These are phyloP conservation scores for Aspergillus brasiliensis DNA, from an alignment of 2,329 filamentous ascomycete genomes.

Conservation along the genomic window DNA sequence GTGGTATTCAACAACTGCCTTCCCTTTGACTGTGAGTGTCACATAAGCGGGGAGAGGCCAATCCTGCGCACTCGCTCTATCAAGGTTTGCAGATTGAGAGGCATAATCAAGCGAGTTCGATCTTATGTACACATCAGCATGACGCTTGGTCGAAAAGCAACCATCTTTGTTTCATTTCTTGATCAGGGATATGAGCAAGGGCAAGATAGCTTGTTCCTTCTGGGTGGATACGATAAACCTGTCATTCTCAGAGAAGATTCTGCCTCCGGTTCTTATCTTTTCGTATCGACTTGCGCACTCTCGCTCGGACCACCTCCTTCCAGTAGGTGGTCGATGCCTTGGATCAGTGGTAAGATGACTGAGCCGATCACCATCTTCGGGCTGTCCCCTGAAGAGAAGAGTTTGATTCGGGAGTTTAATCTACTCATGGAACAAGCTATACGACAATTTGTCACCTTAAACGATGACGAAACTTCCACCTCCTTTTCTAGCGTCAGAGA, in stretches of 20 bases:
- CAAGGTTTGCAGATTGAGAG: background rate
- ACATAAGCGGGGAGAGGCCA: background rate
- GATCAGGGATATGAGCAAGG: background rate
- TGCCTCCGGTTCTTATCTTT: background rate
- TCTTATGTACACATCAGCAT: background rate
- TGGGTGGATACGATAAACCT: slow-evolving; percentile 4
- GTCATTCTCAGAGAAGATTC: background rate
- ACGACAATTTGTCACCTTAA: background rate
- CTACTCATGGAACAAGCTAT: background rate
- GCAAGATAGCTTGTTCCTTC: background rate
- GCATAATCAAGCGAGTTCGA: background rate
- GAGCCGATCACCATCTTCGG: background rate
- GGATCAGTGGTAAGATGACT: background rate
- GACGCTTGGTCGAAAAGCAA: background rate
- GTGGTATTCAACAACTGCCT: background rate
- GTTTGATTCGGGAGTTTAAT: background rate
- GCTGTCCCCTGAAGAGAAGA: background rate
- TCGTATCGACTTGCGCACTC: slow-evolving; percentile 3
- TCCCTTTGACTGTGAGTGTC: background rate
- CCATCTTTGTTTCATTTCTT: background rate
- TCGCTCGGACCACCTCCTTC: background rate
- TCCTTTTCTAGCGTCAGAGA: background rate
- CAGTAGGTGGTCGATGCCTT: background rate
- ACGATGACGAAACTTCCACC: too few relatives aligned
- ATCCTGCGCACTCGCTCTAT: background rate